Percentiles rank a stretch among this genome's conserved stretches.
These are phyloP conservation scores for Phycomyces blakesleeanus DNA, from an alignment of 192 early-diverging fungal genomes.

Conservation along the genomic window DNA sequence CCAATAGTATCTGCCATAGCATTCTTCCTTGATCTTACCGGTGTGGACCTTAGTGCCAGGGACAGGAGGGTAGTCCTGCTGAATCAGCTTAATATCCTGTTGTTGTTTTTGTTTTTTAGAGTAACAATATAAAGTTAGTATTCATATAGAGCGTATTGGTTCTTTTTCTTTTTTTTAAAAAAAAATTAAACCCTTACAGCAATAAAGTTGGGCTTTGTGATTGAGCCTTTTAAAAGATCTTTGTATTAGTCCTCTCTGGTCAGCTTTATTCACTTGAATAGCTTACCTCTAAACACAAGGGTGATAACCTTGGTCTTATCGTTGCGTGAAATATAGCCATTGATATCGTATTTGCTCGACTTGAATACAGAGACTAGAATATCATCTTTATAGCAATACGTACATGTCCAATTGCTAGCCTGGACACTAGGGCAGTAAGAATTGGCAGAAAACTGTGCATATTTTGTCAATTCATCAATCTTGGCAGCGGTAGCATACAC, in stretches of 20 bases:
- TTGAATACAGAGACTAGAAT: slow-evolving; percentile 11
- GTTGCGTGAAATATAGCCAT: slow-evolving; percentile 18
- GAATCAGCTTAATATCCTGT: slow-evolving; percentile 14
- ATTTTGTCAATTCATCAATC: slow-evolving; percentile 1
- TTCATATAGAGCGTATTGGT: no score
- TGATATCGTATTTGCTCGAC: slow-evolving; percentile 9
- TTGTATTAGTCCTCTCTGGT: no score
- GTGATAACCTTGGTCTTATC: slow-evolving; percentile 14
- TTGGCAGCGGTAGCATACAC: slow-evolving; percentile 3
- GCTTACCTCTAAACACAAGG: slow-evolving; percentile 24
- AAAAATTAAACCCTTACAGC: no score
- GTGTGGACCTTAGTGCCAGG: slow-evolving; percentile 16
- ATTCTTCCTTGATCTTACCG: neutral
- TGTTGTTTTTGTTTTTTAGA: no score
- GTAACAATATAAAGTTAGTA: neutral
- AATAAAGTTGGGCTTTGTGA: no score
- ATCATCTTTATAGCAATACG: slow-evolving; percentile 11
- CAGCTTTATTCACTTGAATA: no score
- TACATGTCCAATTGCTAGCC: slow-evolving; percentile 12
- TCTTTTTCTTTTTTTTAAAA: no score
- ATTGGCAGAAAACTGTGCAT: slow-evolving; percentile 15
- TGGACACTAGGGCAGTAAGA: slow-evolving; percentile 21
- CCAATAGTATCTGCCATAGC: neutral
- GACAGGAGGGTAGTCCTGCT: slow-evolving; percentile 19
- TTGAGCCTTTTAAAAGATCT: no score